Conservation (phyloP, 1,139 yeast genomes). For the Geotrichum europaeum region DNA sequence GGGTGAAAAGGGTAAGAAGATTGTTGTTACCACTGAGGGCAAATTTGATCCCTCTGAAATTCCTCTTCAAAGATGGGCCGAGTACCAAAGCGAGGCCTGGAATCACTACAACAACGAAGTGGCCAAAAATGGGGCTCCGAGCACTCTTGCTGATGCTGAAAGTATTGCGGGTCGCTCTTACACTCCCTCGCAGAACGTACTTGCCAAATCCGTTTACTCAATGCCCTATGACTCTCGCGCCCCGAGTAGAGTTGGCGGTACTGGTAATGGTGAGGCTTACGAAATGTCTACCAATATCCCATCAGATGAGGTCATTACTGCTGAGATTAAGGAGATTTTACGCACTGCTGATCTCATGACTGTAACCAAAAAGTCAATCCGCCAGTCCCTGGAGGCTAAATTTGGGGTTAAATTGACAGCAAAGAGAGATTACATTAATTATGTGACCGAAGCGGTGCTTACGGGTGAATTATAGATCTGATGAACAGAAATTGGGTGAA, state of each 20-base stretch:
- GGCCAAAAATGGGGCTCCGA: slow-evolving; percentile 3
- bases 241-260: neutral
- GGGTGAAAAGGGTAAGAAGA: slow-evolving; percentile 37
- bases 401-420: slow-evolving; percentile 34
- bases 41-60: slow-evolving; percentile 39
- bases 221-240: slow-evolving; percentile 5
- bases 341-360: slow-evolving; percentile 37
- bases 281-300: slow-evolving; percentile 31
- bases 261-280: slow-evolving; percentile 9
- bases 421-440: slow-evolving; percentile 38
- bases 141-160: slow-evolving; percentile 3
- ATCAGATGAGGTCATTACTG: slow-evolving; percentile 35
- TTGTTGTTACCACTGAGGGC: slow-evolving; percentile 32
- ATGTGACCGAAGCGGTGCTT: slow-evolving; percentile 38
- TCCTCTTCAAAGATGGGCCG: slow-evolving; percentile 38
- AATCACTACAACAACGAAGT: slow-evolving; percentile 25
- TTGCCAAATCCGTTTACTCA: slow-evolving; percentile 17
- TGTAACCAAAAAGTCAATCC: slow-evolving; percentile 37
- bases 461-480: slow-evolving; percentile 35
- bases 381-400: slow-evolving; percentile 34
- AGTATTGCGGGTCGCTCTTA: slow-evolving; percentile 11
- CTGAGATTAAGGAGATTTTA: slow-evolving; percentile 35
- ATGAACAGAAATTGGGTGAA: neutral
- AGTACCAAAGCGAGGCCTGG: slow-evolving; percentile 37
- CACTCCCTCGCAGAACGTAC: slow-evolving; percentile 15